A percentile compares a stretch with the other conserved stretches of the same genome.
Conservation (phyloP, 2,329 filamentous ascomycete genomes). For the Aspergillus brunneoviolaceus region DNA sequence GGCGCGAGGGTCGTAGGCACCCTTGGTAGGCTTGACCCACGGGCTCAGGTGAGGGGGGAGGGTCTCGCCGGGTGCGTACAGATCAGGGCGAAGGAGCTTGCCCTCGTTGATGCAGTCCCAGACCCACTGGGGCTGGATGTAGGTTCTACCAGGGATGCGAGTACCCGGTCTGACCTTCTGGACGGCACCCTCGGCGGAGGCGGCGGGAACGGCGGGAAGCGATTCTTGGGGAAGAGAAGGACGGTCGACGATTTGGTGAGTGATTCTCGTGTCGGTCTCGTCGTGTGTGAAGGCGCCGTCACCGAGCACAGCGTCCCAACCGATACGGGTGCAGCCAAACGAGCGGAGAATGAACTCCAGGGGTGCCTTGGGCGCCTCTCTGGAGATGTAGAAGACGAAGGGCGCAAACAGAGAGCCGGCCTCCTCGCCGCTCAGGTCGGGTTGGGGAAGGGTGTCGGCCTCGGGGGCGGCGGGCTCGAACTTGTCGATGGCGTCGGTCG, state of each 20-base stretch:
- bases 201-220: conserved; percentile 43
- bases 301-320: conserved; percentile 88
- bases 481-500: conserved; percentile 74
- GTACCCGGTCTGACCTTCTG: conserved; percentile 58
- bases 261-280: conserved; percentile 84
- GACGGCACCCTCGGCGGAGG: conserved; percentile 46
- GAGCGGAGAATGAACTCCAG: conserved; percentile 90
- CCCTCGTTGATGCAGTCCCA: conserved; percentile 97
- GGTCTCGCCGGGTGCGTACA: conserved; percentile 85
- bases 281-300: conserved; percentile 90
- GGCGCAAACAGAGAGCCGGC: conserved; percentile 78
- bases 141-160: conserved; percentile 85
- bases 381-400: conserved; percentile 88
- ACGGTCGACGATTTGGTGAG: conserved; percentile 93
- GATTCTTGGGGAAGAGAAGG: conserved; percentile 66
- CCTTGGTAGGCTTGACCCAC: conserved; percentile 84
- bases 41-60: conserved; percentile 93
- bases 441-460: conserved; percentile 83
- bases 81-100: conserved; percentile 78
- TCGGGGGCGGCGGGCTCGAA: conserved; percentile 83
- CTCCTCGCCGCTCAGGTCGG: conserved; percentile 64
- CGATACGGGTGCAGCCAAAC: conserved; percentile 93
- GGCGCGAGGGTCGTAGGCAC: conserved; percentile 86
- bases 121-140: conserved; percentile 96
- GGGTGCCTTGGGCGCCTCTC: conserved; percentile 86